These are phyloP conservation scores for Phialophora verrucosa DNA, from an alignment of 2,329 filamentous ascomycete species.

Conservation along the genomic window DNA sequence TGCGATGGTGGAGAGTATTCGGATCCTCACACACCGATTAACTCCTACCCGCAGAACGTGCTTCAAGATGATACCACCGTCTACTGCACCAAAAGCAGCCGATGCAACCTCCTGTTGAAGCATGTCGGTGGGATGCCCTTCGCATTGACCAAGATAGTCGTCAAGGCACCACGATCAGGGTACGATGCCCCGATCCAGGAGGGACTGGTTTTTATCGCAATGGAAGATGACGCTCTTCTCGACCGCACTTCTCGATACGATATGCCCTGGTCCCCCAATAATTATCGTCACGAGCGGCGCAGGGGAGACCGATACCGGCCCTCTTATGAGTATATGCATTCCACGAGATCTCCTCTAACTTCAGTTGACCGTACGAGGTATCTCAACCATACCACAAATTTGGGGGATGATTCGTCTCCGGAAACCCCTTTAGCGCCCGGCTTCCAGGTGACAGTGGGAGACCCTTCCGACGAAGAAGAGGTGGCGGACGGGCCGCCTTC, in stretches of 20 bases:
- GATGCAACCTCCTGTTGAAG: constrained; percentile 83
- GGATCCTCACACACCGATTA: constrained; percentile 60
- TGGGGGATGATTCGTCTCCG: constrained; percentile 21
- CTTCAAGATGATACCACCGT: constrained; percentile 81
- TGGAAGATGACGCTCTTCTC: constrained; percentile 78
- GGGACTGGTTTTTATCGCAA: constrained; percentile 89
- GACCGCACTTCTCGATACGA: constrained; percentile 75
- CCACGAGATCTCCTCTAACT: constrained; percentile 46
- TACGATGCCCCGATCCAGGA: constrained; percentile 89
- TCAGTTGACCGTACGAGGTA: constrained; percentile 41
- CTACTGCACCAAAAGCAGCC: constrained; percentile 86
- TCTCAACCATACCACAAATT: constrained; percentile 34
- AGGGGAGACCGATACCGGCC: constrained; percentile 41
- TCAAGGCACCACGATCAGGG: constrained; percentile 79
- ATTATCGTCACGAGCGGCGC: constrained; percentile 42
- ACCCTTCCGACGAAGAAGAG: constrained; percentile 33
- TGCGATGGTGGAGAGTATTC: constrained; percentile 79
- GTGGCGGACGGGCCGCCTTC: constrained; percentile 23
- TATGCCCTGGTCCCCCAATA: constrained; percentile 65
- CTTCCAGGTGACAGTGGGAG: constrained; percentile 32
- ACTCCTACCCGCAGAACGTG: constrained; percentile 78
- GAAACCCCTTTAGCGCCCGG: constrained; percentile 29
- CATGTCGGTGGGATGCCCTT: constrained; percentile 84
- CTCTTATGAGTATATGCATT: constrained; percentile 50
- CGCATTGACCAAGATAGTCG: constrained; percentile 80